These are phyloP conservation scores for Evernia prunastri DNA, from an alignment of 495 filamentous ascomycete genomes.

Conservation along the genomic window DNA sequence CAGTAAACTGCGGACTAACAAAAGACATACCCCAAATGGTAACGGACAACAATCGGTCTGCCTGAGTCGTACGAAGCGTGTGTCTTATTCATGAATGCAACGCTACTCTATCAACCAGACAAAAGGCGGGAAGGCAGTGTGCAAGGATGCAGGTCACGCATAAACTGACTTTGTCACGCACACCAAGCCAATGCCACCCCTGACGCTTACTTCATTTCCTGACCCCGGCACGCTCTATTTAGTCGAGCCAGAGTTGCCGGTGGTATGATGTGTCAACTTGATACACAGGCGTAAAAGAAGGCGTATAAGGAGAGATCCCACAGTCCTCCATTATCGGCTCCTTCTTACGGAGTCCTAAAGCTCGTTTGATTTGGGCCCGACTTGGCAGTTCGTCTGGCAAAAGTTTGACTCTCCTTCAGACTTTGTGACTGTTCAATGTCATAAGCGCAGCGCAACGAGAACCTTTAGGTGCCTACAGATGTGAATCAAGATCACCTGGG, in stretches of 20 bases:
- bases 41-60: neutral
- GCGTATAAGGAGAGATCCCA: neutral
- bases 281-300: neutral
- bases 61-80: neutral
- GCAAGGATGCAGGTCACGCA: neutral
- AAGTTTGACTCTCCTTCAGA: neutral
- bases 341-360: neutral
- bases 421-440: neutral
- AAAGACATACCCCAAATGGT: neutral
- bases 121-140: neutral
- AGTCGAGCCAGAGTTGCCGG: neutral
- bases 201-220: neutral
- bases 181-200: neutral
- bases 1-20: neutral
- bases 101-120: neutral
- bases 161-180: neutral
- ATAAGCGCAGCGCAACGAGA: neutral
- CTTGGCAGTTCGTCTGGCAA: neutral
- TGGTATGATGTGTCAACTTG: neutral
- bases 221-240: neutral
- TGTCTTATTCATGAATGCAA: too few relatives aligned
- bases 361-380: neutral
- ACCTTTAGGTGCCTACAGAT: neutral
- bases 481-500: neutral
- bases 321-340: neutral